phyloP scores from a whole-genome alignment of 768 basidiomycete genomes.

The Hericium rajendrae region DNA sequence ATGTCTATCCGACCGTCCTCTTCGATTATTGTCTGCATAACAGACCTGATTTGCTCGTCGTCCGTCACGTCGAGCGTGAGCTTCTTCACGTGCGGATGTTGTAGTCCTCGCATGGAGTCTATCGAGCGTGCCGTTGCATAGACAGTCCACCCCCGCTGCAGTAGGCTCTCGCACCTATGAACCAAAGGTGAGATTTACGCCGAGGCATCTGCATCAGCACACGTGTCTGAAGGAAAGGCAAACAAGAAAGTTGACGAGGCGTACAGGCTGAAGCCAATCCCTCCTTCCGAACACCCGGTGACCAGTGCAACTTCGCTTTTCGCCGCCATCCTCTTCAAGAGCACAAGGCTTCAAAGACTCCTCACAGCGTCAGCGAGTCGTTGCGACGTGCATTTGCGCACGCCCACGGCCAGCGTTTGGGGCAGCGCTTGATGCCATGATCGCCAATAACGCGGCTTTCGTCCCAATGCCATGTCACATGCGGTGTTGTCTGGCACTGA shows the following conservation, averaged over 20 bases:
- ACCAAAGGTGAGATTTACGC: not conserved
- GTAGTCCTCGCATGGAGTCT: slow-evolving; percentile 51
- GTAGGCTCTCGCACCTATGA: slow-evolving; percentile 58
- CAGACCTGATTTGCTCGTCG: slow-evolving; percentile 9
- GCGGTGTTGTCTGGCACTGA: too few species aligned
- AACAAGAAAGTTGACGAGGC: not conserved
- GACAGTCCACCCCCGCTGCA: slow-evolving; percentile 53
- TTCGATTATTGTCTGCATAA: slow-evolving; percentile 40
- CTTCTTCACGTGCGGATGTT: slow-evolving; percentile 33
- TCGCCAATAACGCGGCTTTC: too few species aligned
- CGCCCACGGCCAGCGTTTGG: too few species aligned
- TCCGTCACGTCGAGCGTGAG: slow-evolving; percentile 52
- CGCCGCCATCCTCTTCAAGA: too few species aligned
- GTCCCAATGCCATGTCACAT: too few species aligned
- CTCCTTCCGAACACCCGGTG: slow-evolving; percentile 67
- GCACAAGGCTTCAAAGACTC: too few species aligned
- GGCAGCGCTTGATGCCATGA: too few species aligned
- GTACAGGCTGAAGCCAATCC: slow-evolving; percentile 63
- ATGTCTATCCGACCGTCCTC: slow-evolving; percentile 59
- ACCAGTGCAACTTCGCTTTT: slow-evolving; percentile 27
- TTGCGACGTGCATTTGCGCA: too few species aligned
- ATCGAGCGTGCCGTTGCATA: slow-evolving; percentile 67
- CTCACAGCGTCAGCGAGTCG: too few species aligned
- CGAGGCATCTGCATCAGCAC: not conserved
- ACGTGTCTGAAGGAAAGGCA: not conserved